Conservation (phyloP, 2,329 filamentous ascomycete species). For the Claviceps paspali region DNA sequence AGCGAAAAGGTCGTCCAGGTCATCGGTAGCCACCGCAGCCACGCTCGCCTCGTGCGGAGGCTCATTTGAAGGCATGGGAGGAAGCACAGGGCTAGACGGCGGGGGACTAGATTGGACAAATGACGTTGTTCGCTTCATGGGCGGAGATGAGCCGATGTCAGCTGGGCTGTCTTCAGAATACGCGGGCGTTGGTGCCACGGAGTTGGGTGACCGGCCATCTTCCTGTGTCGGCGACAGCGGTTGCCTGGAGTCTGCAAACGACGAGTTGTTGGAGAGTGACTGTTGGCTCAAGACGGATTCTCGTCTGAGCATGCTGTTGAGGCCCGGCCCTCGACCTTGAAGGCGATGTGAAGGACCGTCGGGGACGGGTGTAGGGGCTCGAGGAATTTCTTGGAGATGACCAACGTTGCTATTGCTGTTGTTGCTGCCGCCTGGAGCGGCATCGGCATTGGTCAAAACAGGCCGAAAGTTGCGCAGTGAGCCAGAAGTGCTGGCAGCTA, state of each 20-base stretch:
- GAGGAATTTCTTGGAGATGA: slow-evolving; percentile 56
- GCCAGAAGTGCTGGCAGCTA: slow-evolving; percentile 80
- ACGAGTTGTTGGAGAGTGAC: slow-evolving; percentile 30
- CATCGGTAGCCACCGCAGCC: slow-evolving; percentile 79
- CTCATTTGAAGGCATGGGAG: slow-evolving; percentile 45
- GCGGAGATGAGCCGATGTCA: slow-evolving; percentile 82
- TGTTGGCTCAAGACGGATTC: slow-evolving; percentile 44
- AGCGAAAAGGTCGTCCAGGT: slow-evolving; percentile 52
- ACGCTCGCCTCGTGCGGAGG: slow-evolving; percentile 44
- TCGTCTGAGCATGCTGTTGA: slow-evolving; percentile 32
- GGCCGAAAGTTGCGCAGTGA: slow-evolving; percentile 77
- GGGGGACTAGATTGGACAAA: slow-evolving; percentile 45
- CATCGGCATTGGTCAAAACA: slow-evolving; percentile 35
- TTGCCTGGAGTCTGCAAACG: slow-evolving; percentile 23
- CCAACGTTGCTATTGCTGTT: slow-evolving; percentile 14
- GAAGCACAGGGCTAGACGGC: slow-evolving; percentile 66
- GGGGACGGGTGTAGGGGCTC: slow-evolving; percentile 65
- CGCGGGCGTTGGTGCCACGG: slow-evolving; percentile 33
- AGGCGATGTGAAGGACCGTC: slow-evolving; percentile 18
- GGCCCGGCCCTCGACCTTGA: slow-evolving; percentile 17
- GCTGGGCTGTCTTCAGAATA: slow-evolving; percentile 54
- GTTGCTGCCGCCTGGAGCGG: slow-evolving; percentile 10
- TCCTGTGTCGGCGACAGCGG: slow-evolving; percentile 30
- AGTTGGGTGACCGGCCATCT: slow-evolving; percentile 39
- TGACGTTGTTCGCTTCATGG: slow-evolving; percentile 49